Conservation (phyloP, 176 grass and related monocot species). For the Carex kokanica region DNA sequence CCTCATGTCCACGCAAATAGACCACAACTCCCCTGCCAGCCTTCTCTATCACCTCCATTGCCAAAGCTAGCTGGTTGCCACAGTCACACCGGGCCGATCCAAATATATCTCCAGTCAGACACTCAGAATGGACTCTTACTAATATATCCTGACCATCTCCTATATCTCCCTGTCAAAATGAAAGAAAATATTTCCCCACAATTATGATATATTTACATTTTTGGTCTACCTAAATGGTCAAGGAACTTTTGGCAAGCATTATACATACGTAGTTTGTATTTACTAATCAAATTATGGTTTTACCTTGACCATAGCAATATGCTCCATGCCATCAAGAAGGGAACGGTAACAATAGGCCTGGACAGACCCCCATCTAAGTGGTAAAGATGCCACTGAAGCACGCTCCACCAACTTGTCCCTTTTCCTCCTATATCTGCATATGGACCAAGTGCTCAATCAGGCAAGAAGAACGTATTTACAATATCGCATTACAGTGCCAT, state of each 20-base stretch:
- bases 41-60: slow-evolving; percentile 89
- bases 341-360: slow-evolving; percentile 71
- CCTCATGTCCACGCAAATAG: slow-evolving; percentile 93
- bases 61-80: slow-evolving; percentile 64
- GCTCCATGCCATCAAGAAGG: slow-evolving; percentile 93
- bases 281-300: slow-evolving; percentile 24
- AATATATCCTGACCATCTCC: slow-evolving; percentile 89
- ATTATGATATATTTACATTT: neutral
- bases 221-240: neutral
- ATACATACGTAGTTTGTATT: neutral
- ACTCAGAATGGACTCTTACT: slow-evolving; percentile 83
- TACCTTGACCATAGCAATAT: slow-evolving; percentile 99
- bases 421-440: slow-evolving; percentile 86
- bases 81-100: slow-evolving; percentile 82
- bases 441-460: neutral
- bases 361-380: slow-evolving; percentile 71
- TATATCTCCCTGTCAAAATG: slow-evolving; percentile 74
- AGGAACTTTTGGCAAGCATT: slow-evolving; percentile 7
- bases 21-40: slow-evolving; percentile 75
- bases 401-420: slow-evolving; percentile 92
- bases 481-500: slow-evolving; percentile 16
- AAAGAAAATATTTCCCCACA: slow-evolving; percentile 16
- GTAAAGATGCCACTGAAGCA: slow-evolving; percentile 71
- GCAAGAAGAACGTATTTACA: slow-evolving; percentile 17
- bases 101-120: slow-evolving; percentile 94